Conservation (phyloP, 352 stramenopile genomes). For the Phytopythium aichiense region DNA sequence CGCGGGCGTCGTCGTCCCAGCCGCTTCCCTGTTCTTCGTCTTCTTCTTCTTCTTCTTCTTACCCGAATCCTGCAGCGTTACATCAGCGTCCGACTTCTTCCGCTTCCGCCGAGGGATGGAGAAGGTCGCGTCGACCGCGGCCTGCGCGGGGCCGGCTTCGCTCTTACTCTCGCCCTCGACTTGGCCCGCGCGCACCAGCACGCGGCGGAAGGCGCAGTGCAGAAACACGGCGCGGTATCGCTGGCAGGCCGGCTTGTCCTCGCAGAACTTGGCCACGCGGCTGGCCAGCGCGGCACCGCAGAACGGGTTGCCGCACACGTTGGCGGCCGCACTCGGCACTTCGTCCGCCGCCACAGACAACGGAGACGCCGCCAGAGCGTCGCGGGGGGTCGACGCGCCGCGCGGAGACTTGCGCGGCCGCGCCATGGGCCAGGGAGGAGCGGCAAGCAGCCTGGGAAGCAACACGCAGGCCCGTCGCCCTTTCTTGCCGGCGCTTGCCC, state of each 20-base stretch:
- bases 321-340: neutral
- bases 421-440: neutral
- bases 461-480: neutral
- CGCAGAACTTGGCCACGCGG: constrained; percentile 38
- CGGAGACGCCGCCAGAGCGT: neutral
- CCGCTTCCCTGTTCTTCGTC: constrained; percentile 12
- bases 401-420: constrained; percentile 3
- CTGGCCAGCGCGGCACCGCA: constrained; percentile 38
- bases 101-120: constrained; percentile 30
- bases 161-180: constrained; percentile 3
- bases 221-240: constrained; percentile 44
- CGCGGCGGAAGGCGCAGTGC: constrained; percentile 32
- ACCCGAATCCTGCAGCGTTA: constrained; percentile 3
- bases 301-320: constrained; percentile 49
- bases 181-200: constrained; percentile 11
- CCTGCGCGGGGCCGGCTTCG: no score
- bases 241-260: constrained; percentile 46
- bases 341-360: neutral
- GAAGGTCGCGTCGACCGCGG: constrained; percentile 8
- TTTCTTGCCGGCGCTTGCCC: neutral
- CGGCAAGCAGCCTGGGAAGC: neutral
- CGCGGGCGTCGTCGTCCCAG: neutral
- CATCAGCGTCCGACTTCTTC: neutral
- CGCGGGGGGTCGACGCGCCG: neutral
- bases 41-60: constrained; percentile 16